Percentiles rank a stretch among this genome's conserved stretches.
These are phyloP conservation scores for Neofusicoccum parvum DNA, from an alignment of 2,329 filamentous ascomycete genomes.

Conservation along the genomic window DNA sequence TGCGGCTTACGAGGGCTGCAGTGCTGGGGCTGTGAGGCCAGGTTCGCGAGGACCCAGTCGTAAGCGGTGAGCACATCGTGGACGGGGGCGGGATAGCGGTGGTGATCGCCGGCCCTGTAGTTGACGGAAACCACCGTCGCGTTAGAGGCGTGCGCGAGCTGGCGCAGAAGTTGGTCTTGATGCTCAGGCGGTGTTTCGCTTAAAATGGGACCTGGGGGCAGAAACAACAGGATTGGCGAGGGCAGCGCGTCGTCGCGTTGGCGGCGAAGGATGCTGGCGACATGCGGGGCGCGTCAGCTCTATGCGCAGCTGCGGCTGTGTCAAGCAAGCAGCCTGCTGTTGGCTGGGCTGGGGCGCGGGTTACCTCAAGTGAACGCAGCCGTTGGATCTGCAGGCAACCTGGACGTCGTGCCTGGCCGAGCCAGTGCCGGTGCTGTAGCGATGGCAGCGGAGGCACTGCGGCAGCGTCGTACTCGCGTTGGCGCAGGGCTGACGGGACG, in stretches of 20 bases:
- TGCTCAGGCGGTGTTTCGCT: constrained; percentile 18
- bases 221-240: constrained; percentile 42
- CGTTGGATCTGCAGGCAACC: constrained; percentile 47
- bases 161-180: constrained; percentile 36
- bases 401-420: constrained; percentile 30
- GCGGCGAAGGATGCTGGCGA: constrained; percentile 8
- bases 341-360: not conserved
- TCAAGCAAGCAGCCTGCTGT: not conserved
- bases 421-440: constrained; percentile 26
- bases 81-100: constrained; percentile 48
- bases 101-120: constrained; percentile 43
- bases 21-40: constrained; percentile 28
- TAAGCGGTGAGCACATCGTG: constrained; percentile 51
- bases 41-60: constrained; percentile 50
- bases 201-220: constrained; percentile 46
- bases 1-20: constrained; percentile 6
- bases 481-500: not conserved
- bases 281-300: constrained; percentile 9
- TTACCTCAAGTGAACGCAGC: constrained; percentile 46
- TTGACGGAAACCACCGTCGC: constrained; percentile 49
- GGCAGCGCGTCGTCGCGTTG: constrained; percentile 12
- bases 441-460: not conserved
- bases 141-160: constrained; percentile 39
- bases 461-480: not conserved
- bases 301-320: not conserved